These are phyloP conservation scores for Thamnidium elegans DNA, from an alignment of 192 early-diverging fungal species.

Conservation along the genomic window DNA sequence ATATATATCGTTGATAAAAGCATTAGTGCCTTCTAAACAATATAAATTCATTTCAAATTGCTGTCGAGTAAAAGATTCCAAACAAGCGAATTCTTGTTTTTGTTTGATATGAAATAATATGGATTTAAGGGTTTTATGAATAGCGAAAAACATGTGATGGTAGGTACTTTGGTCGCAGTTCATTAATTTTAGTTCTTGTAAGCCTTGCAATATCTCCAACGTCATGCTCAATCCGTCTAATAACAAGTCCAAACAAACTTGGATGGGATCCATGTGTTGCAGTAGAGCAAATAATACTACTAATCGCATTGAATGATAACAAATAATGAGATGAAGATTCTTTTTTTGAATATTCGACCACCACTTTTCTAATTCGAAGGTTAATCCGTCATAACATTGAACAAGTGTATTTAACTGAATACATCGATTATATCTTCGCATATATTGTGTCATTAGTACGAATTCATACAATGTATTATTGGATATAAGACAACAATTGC, in stretches of 20 bases:
- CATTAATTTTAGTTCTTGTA: conserved; percentile 11
- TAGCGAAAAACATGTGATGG: conserved; percentile 36
- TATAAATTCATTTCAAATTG: conserved; percentile 16
- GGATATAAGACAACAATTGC: background rate
- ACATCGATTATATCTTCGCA: conserved; percentile 15
- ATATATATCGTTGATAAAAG: conserved; percentile 19
- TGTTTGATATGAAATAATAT: conserved; percentile 13
- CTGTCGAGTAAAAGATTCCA: conserved; percentile 15
- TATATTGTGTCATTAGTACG: conserved; percentile 14
- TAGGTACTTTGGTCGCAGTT: conserved; percentile 32
- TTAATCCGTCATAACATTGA: background rate
- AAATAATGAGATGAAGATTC: conserved; percentile 20
- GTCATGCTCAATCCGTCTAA: conserved; percentile 16
- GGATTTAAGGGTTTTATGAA: conserved; percentile 22
- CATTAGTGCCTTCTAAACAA: conserved; percentile 11
- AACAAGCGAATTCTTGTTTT: background rate
- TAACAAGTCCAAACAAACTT: background rate
- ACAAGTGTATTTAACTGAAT: conserved; percentile 1
- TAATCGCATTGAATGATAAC: conserved; percentile 28
- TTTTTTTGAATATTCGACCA: background rate
- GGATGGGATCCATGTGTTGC: background rate
- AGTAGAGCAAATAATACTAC: conserved; percentile 26
- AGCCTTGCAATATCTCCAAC: conserved; percentile 8
- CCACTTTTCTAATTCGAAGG: conserved; percentile 6
- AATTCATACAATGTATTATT: conserved; percentile 3